Percentiles rank a stretch among this genome's conserved stretches.
Evolutionary conservation across 106 monocot species (phyloP).

Genomic region (Acorus calamus): DNA sequence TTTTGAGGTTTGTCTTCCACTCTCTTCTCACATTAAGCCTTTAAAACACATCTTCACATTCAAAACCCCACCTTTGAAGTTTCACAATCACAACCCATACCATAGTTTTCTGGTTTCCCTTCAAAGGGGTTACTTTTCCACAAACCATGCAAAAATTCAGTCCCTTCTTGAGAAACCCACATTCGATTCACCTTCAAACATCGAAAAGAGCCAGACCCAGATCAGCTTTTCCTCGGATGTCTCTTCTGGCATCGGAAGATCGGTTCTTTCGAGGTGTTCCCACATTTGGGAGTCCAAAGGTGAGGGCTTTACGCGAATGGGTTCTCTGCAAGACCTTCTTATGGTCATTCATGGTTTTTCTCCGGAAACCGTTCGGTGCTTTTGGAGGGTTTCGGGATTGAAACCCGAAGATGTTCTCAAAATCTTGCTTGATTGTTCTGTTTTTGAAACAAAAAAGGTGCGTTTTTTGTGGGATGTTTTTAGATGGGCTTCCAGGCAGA

Average conservation of each 20-base stretch:
- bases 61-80: no score
- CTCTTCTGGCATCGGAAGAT: slow-evolving; percentile 15
- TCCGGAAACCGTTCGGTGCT: slow-evolving; percentile 56
- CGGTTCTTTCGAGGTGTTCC: slow-evolving; percentile 28
- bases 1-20: no score
- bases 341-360: slow-evolving; percentile 30
- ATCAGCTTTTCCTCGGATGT: no score
- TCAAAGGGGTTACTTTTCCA: no score
- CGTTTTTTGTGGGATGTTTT: slow-evolving; percentile 51
- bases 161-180: no score
- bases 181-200: no score
- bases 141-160: no score
- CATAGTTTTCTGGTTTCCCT: no score
- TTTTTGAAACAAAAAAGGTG: slow-evolving; percentile 17
- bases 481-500: slow-evolving; percentile 40
- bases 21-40: no score
- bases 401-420: slow-evolving; percentile 48
- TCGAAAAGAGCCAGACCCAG: no score
- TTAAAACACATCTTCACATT: no score
- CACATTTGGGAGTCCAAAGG: slow-evolving; percentile 28
- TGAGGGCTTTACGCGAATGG: slow-evolving; percentile 17
- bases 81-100: no score
- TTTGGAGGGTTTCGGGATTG: slow-evolving; percentile 48
- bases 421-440: slow-evolving; percentile 31
- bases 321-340: slow-evolving; percentile 40